Conservation (phyloP, 257 asterid genomes). For the Capsicum baccatum region DNA sequence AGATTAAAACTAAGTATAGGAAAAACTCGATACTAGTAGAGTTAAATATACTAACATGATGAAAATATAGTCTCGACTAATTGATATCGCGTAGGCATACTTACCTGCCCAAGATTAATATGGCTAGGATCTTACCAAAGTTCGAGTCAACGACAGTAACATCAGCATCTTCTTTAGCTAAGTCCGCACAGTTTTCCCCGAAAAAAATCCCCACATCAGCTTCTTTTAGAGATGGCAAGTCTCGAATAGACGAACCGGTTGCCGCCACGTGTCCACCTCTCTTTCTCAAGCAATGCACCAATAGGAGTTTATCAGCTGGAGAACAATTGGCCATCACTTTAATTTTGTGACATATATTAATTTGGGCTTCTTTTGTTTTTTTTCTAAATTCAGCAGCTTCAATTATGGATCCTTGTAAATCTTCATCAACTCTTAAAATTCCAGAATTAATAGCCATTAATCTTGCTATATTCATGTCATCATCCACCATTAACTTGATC, state of each 20-base stretch:
- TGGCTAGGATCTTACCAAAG: constrained; percentile 32
- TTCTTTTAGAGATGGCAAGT: constrained; percentile 44
- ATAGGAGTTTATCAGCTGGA: constrained; percentile 44
- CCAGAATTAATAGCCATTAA: constrained; percentile 49
- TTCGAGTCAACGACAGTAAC: constrained; percentile 22
- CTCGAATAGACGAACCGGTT: constrained; percentile 36
- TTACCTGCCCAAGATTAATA: constrained; percentile 43
- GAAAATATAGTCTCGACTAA: neutral
- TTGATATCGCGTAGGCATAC: constrained; percentile 11
- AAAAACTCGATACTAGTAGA: too few species aligned
- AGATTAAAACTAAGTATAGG: neutral
- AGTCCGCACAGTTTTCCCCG: constrained; percentile 23
- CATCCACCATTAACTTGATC: constrained; percentile 44
- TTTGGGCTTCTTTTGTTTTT: constrained; percentile 35
- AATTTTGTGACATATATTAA: constrained; percentile 32
- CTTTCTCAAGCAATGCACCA: constrained; percentile 43
- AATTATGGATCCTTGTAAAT: constrained; percentile 28
- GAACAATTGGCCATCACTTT: constrained; percentile 43
- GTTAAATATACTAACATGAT: neutral
- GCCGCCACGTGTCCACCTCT: constrained; percentile 40
- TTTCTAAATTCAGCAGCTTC: constrained; percentile 43
- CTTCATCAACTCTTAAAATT: constrained; percentile 39
- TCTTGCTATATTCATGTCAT: constrained; percentile 41
- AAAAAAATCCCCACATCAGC: constrained; percentile 53
- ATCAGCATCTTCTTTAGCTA: constrained; percentile 34